Base-by-base conservation (phyloP, 179 eudicot species). In the Beta lomatogona region DNA sequence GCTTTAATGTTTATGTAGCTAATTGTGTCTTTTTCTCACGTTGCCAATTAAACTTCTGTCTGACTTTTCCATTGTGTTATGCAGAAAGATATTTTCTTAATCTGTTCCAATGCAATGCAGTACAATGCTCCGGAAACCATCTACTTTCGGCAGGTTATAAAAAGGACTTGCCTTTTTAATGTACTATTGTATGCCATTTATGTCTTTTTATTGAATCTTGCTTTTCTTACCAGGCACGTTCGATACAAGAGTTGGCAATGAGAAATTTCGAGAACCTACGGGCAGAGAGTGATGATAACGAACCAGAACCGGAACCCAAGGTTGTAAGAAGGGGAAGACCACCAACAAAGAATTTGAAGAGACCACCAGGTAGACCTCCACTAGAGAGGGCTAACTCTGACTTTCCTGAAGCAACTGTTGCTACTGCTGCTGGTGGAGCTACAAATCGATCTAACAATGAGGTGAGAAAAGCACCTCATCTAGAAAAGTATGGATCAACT, bases 51-150 rank as follows among this genome's bases (percentile, higher is more conserved):
- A 61, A 13, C 9, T 6, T 44, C 22, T 50, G 52, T 71, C 22
- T 77, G 73, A 78, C 28, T 45, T 22, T 71, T 54, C 44, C 21
- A 73, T 85, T 31, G 73, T 85, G 31, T 74, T 54, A 13, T 88
- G 92, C 98, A 96, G 99, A 88, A 90, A 82, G 99, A 96, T 83
- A 88, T 96, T 9, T 86, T 83, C 81, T 86, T 94, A 88, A 90
- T 96, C 70, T 91, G 96, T 86, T 89, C 98, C 80, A 96, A 96
- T 88, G 99, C 97, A 81, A 94, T 94, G 99, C 94, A 89, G 73
- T 96, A 94, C 69, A 96, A 96, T 88, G 86, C 96, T 81, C 88
- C 94, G 2, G 93, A 91, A 66, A 94, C 99, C 8, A 71, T 96
- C 84, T 96, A 91, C 87, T 91, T 88, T 81, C 92, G 98, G 58